Base-by-base conservation (phyloP, 129 eudicot species). In the Rutidosis leptorrhynchoides region DNA sequence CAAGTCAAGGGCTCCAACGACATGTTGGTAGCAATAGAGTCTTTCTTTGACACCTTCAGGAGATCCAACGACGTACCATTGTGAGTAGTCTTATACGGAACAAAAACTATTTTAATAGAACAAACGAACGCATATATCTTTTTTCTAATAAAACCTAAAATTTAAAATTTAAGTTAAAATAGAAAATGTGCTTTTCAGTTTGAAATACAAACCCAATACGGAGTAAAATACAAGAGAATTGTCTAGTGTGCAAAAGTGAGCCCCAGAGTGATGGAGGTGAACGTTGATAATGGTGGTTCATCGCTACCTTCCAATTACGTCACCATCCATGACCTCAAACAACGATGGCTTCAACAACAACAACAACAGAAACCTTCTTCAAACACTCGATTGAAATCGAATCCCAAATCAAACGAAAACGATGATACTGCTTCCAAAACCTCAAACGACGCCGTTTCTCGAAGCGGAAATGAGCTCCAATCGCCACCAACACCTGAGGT, bases 301-400 rank as follows among this genome's bases (percentile, higher is more conserved):
- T 64, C 76, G 5, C 65, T 85, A 22, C 90, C 90, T 4, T 42
- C 87, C 2, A 74, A 73, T 69, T 85, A 79, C 58, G 81, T 81
- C 66, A 68, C 84, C 4, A 27, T 85, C 20, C 78, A 69, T 2
- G 80, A 81, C 11, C 90, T 85, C 67, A 72, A 73, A 61, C 64
- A 81, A 33, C 80, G 82, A 45, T 85, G 90, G 90, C 67, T 75
- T 65, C 30, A 79, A 51, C 78, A 72, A 65, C 81, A 81, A 35
- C 53, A 75, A 37, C 57, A 64, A 51, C 66, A 61, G 15, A 29
- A 28, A 3, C 16, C 61, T 51, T n/a, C 63, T 26, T 4, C 67
- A 25, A 22, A 62, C 61, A 17, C 67, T 32, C 28, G 17, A 49
- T 53, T 12, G 15, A 17, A 32, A 20, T 11, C 49, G 22, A 68